Percentiles rank a stretch among this genome's conserved stretches.
phyloP scores from a whole-genome alignment of 805 yeast genomes.

The Wickerhamomyces queroliae region DNA sequence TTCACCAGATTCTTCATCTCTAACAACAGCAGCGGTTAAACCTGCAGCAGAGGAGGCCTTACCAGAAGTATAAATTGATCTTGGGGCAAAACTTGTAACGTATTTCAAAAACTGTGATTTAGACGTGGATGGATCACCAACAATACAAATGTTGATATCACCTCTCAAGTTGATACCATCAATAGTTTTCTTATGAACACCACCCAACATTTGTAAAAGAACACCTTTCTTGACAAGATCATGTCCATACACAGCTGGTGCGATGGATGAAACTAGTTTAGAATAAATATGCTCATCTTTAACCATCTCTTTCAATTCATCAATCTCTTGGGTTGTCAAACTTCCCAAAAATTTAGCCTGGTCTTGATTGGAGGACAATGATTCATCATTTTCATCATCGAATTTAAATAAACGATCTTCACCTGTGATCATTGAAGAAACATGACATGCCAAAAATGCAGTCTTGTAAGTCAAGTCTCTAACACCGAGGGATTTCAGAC shows the following conservation, averaged over 20 bases:
- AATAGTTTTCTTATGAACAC: conserved; percentile 89
- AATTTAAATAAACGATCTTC: conserved; percentile 30
- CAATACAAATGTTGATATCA: conserved; percentile 92
- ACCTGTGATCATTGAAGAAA: conserved; percentile 47
- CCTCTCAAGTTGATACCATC: conserved; percentile 96
- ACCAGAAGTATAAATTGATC: conserved; percentile 96
- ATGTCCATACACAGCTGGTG: conserved; percentile 96
- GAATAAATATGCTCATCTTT: conserved; percentile 81
- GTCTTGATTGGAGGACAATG: conserved; percentile 48
- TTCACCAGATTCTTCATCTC: conserved; percentile 96
- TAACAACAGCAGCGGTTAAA: conserved; percentile 94
- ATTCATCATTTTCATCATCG: conserved; percentile 34
- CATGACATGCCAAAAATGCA: conserved; percentile 91
- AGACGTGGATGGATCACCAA: conserved; percentile 97
- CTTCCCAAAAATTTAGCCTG: conserved; percentile 79
- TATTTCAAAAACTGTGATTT: conserved; percentile 94
- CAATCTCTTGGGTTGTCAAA: conserved; percentile 74
- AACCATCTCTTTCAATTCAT: conserved; percentile 85
- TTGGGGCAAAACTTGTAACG: conserved; percentile 84
- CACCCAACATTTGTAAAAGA: conserved; percentile 82
- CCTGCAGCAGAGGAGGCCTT: conserved; percentile 99
- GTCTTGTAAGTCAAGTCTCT: conserved; percentile 89
- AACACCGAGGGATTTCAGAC: conserved; percentile 79
- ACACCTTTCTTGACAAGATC: conserved; percentile 92
- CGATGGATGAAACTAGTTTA: conserved; percentile 80